Percentiles rank a stretch among this genome's conserved stretches.
phyloP scores from a whole-genome alignment of 2,329 filamentous ascomycete genomes.

The Calonectria multiphialidica region DNA sequence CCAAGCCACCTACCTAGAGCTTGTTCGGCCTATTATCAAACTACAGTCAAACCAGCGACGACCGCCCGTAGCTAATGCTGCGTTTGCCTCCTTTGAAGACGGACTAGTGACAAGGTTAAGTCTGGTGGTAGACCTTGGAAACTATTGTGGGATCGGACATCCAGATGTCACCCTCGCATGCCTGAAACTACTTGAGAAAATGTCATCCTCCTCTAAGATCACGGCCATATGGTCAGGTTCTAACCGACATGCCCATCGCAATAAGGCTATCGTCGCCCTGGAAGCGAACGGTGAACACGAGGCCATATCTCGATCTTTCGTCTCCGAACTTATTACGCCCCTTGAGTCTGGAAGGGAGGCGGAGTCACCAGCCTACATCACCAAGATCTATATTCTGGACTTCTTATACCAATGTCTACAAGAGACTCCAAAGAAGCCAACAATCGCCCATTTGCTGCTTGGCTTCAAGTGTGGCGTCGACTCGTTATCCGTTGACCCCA shows the following conservation, averaged over 20 bases:
- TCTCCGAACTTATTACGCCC: constrained; percentile 73
- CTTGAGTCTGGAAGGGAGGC: constrained; percentile 81
- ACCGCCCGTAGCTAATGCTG: constrained; percentile 72
- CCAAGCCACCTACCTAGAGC: constrained; percentile 90
- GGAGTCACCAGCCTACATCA: constrained; percentile 79
- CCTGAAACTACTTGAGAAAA: constrained; percentile 84
- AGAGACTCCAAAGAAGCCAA: constrained; percentile 81
- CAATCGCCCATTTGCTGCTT: constrained; percentile 89
- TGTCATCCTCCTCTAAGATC: constrained; percentile 86
- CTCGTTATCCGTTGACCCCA: constrained; percentile 74
- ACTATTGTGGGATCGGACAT: constrained; percentile 89
- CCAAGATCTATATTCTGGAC: constrained; percentile 87
- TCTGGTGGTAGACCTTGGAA: constrained; percentile 84
- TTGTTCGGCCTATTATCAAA: constrained; percentile 85
- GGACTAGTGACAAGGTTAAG: constrained; percentile 84
- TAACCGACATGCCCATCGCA: constrained; percentile 74
- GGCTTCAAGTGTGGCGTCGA: constrained; percentile 85
- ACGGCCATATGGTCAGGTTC: constrained; percentile 76
- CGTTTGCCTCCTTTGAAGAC: constrained; percentile 92
- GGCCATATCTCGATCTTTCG: constrained; percentile 80
- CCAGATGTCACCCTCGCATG: constrained; percentile 84
- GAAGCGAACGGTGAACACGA: constrained; percentile 85
- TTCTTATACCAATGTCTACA: constrained; percentile 86
- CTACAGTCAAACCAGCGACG: constrained; percentile 70
- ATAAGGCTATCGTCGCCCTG: constrained; percentile 89